These are phyloP conservation scores for Fraxinus quadrangulata DNA, from an alignment of 257 asterid genomes.

Conservation along the genomic window DNA sequence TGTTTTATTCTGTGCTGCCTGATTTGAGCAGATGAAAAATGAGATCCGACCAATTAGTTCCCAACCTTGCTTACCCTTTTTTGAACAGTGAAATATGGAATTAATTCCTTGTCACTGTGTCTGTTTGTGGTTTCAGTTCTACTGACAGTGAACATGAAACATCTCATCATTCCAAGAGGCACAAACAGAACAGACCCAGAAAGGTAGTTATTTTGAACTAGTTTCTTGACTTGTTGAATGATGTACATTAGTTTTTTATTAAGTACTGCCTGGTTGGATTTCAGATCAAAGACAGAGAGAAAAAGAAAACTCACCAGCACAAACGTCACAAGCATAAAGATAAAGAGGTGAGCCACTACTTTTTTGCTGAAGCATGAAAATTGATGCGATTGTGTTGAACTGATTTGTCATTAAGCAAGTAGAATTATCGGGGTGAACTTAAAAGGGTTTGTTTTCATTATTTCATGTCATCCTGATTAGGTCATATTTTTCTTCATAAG, in stretches of 20 bases:
- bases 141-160: conserved; percentile 63
- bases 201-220: conserved; percentile 47
- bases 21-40: neutral
- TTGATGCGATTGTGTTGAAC: neutral
- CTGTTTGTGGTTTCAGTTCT: conserved; percentile 50
- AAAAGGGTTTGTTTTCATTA: neutral
- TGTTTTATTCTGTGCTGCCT: neutral
- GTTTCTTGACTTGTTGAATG: conserved; percentile 11
- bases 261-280: conserved; percentile 34
- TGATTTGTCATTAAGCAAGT: conserved; percentile 1
- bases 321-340: conserved; percentile 65
- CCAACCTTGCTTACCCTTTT: neutral
- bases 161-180: conserved; percentile 67
- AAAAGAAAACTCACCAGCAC: conserved; percentile 60
- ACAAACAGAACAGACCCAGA: conserved; percentile 55
- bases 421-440: neutral
- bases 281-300: conserved; percentile 76
- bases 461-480: neutral
- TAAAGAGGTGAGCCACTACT: conserved; percentile 69
- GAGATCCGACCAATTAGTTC: neutral
- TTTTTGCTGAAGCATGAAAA: conserved; percentile 19
- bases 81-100: neutral
- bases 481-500: conserved; percentile 15
- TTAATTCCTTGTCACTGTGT: neutral
- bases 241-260: conserved; percentile 16